These are phyloP conservation scores for Avena atlantica DNA, from an alignment of 176 grass and related monocot genomes.

Conservation along the genomic window DNA sequence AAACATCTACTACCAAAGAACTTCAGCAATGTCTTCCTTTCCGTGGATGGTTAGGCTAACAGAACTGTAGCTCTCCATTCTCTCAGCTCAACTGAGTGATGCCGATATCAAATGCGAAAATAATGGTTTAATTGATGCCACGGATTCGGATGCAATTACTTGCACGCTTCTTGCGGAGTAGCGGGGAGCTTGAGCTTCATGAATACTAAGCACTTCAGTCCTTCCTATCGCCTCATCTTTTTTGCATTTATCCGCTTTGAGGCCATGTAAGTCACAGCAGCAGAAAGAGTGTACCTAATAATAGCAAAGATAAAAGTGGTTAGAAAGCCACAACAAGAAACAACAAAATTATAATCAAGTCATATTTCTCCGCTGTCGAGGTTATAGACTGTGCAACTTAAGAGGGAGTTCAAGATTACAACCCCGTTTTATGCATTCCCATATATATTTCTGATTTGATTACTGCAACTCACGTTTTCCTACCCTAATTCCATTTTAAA, in stretches of 20 bases:
- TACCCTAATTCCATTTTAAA: conserved; percentile 7
- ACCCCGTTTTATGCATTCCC: not conserved
- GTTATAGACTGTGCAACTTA: not conserved
- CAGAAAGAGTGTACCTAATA: conserved; percentile 91
- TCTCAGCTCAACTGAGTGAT: not conserved
- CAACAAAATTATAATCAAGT: not conserved
- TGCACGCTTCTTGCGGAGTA: conserved; percentile 1
- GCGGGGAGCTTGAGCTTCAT: conserved; percentile 17
- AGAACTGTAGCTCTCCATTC: conserved; percentile 33
- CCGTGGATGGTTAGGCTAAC: not conserved
- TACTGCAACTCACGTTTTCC: not conserved
- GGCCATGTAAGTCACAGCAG: conserved; percentile 91
- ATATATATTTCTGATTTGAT: conserved; percentile 20
- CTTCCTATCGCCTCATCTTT: conserved; percentile 59
- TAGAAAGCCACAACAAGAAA: not conserved
- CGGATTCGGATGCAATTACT: not conserved
- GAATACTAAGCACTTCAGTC: not conserved
- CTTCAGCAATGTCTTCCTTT: not conserved
- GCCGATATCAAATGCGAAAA: not conserved
- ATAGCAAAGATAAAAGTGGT: conserved; percentile 35
- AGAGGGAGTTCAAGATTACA: not conserved
- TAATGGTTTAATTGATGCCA: not conserved
- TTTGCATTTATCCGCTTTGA: conserved; percentile 71
- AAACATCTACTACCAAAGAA: not conserved
- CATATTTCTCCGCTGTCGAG: not conserved